A percentile compares a stretch with the other conserved stretches of the same genome.
Conservation (phyloP, 305 asterid genomes). For the Vinca major region DNA sequence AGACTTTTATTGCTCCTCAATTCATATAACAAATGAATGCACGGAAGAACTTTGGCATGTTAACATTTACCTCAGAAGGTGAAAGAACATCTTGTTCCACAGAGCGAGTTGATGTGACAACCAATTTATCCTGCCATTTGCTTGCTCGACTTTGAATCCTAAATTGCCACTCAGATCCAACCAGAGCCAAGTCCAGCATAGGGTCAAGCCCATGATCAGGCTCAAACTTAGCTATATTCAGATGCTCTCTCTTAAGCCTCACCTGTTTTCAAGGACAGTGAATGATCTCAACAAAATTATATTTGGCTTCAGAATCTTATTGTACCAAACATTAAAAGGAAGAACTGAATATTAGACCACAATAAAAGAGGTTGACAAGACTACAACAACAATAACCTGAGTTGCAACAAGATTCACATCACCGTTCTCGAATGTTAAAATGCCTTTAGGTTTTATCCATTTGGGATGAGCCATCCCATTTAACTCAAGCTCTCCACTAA, state of each 20-base stretch:
- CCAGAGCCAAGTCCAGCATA: slow-evolving; percentile 78
- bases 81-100: slow-evolving; percentile 94
- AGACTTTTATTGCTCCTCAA: neutral
- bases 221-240: slow-evolving; percentile 89
- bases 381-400: slow-evolving; percentile 45
- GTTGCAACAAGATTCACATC: slow-evolving; percentile 98
- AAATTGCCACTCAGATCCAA: slow-evolving; percentile 99
- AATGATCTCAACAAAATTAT: slow-evolving; percentile 14
- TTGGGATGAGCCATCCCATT: slow-evolving; percentile 95
- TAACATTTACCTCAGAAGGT: slow-evolving; percentile 65
- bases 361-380: neutral
- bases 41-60: neutral
- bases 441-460: slow-evolving; percentile 87
- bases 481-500: slow-evolving; percentile 94
- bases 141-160: slow-evolving; percentile 96
- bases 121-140: slow-evolving; percentile 97
- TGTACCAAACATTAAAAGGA: neutral
- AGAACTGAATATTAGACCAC: slow-evolving; percentile 8
- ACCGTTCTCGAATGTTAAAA: slow-evolving; percentile 84
- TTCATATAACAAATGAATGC: neutral
- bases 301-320: slow-evolving; percentile 17
- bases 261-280: slow-evolving; percentile 42
- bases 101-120: slow-evolving; percentile 92
- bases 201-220: slow-evolving; percentile 98
- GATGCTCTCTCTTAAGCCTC: slow-evolving; percentile 94